Evolutionary conservation across 345 rosid genomes (phyloP), one percentile per base, ranked within the genome.

Genomic region (Murraya koenigii): DNA sequence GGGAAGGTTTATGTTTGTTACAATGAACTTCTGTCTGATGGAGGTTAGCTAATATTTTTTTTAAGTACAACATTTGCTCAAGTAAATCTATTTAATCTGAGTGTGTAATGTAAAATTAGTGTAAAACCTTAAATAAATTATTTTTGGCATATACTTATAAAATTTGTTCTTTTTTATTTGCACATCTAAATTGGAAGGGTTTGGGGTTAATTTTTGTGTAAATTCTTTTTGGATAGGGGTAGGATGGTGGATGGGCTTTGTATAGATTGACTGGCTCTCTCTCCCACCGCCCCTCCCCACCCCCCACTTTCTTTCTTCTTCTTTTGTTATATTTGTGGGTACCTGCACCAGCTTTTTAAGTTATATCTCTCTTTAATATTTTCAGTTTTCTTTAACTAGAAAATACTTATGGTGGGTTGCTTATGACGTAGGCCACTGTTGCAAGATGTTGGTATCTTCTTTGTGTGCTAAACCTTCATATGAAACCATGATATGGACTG

Each of bases 1-100:
- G 96, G 89, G 80, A 90, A 86, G 80, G 99, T 96, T 81, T 83
- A 81, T 81, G 97, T 97, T 58, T 69, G 89, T 79, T 97, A 91
- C 84, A 75, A 58, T 68, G 95, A 90, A 70, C 91, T 97, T 78
- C 71, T 77, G 66, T 78, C 83, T 49, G 90, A 83, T 68, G 90
- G 90, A 87, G 98, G 99, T 93, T 77, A 85, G 84, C 75, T 75
- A 30, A 41, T 75, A 28, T 66, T 82, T 44, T 44, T 30, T 62
- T 44, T 15, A 56, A 20, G 54, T 30, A 14, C 55, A 59, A 23
- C 59, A 32, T 71, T 33, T 56, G 36, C 35, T 67, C 69, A 60
- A 52, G 9, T 39, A 36, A 58, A 65, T 74, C 14, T 54, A 33
- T 47, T 38, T 60, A 63, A 64, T 75, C 67, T 19, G 61, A 32